Conservation (phyloP, 2,329 filamentous ascomycete genomes). For the Graphilbum ipis-grandicollis region DNA sequence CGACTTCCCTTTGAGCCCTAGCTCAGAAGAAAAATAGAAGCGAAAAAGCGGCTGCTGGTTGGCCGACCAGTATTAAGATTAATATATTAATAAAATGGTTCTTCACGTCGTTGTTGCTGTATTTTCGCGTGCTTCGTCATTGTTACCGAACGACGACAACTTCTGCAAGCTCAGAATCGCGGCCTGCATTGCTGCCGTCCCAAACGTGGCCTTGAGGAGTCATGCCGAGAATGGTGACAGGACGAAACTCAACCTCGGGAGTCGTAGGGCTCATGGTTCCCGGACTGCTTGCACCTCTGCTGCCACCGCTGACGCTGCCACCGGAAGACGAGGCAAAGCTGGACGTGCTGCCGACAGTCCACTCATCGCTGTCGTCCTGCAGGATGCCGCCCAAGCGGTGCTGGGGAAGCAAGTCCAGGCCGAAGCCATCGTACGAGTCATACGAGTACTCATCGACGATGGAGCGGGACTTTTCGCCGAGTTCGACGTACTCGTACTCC, state of each 20-base stretch:
- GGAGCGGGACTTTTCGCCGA: slow-evolving; percentile 38
- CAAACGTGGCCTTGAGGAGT: slow-evolving; percentile 20
- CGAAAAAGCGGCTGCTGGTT: neutral
- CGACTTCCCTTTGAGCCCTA: too few species aligned
- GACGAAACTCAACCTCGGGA: slow-evolving; percentile 22
- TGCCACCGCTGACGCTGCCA: slow-evolving; percentile 19
- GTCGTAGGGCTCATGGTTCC: slow-evolving; percentile 31
- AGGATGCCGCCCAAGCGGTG: slow-evolving; percentile 9
- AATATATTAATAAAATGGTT: neutral
- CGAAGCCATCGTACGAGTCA: slow-evolving; percentile 26
- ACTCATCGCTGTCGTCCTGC: slow-evolving; percentile 58
- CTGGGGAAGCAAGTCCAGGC: slow-evolving; percentile 25
- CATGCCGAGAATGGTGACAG: slow-evolving; percentile 15
- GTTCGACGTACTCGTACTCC: slow-evolving; percentile 89
- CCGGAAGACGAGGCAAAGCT: slow-evolving; percentile 35
- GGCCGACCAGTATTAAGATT: neutral
- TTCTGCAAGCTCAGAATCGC: slow-evolving; percentile 26
- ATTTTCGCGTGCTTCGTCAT: too few species aligned
- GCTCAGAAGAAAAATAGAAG: neutral
- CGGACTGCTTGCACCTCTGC: slow-evolving; percentile 29
- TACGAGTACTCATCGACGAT: slow-evolving; percentile 26
- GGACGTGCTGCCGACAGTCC: slow-evolving; percentile 75
- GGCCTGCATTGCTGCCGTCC: slow-evolving; percentile 18
- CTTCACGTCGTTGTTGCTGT: too few species aligned
- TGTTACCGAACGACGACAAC: slow-evolving; percentile 24